Evolutionary conservation across 495 filamentous ascomycete species (phyloP), one percentile per base, ranked within the genome.

Genomic region (Penicillium maclennaniae): DNA sequence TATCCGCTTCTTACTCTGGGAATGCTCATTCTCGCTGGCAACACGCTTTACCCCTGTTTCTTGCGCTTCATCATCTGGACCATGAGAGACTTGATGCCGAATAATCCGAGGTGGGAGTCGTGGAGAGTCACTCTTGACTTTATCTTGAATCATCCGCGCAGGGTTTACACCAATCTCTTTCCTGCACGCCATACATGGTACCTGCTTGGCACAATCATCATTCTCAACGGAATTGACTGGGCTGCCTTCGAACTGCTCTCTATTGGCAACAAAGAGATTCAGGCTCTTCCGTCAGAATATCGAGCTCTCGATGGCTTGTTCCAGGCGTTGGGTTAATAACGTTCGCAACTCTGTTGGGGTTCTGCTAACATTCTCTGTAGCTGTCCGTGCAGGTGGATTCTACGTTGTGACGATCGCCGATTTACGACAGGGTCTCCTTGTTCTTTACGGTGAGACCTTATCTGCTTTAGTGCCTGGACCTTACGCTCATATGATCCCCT

Each of bases 201-300:
- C 82, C 74, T 95, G 3, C 65, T 89, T 4, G 79, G 81, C 19
- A 84, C 86, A 51, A 75, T 95, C 16, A 71, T 95, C 34, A 55
- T 83, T 15, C 76, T 95, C 15, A 96, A 93, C 61, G 84, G 83
- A 4, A 82, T 89, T 47, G 88, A 95, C 61, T 93, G 89, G 88
- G 79, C 77, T 7, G 82, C 80, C 9, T 96, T 95, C 65, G 88
- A 91, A 63, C 65, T 96, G 17, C 76, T 93, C 3, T 85, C 91
- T 43, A 81, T 93, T 47, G 83, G 82, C 23, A 93, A 93, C 61
- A 65, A 74, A 25, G 76, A 75, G 23, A 79, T 92, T 6, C 72
- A 82, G 25, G 51, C 47, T 8, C 75, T 88, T 8, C 79, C 86
- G 0, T 64, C 73, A 0, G 74, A 77, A 14, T 80, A 79, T 49